Evolutionary conservation across 1,139 yeast genomes (phyloP), one percentile per base, ranked within the genome.

Genomic region (Hemisphaericaspora xylanilytica): DNA sequence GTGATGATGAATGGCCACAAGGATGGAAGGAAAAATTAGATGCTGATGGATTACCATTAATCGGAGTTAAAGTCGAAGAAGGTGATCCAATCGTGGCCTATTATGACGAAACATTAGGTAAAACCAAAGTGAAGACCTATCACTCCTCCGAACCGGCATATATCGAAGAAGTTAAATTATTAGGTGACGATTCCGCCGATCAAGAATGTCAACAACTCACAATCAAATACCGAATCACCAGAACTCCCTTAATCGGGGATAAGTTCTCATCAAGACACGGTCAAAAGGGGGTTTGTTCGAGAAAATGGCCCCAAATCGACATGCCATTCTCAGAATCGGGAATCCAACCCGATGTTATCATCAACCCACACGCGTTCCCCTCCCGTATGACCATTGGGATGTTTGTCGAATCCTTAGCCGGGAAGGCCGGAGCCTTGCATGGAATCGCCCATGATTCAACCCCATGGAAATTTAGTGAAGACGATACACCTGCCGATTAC

Each of bases 321-420:
- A 83, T 92, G 96, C 99, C 99, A 44, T 92, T 92, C 68, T 80
- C 89, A 48, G 98, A 92, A 67, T 72, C 85, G 27, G 98, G 98
- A 56, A 90, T 92, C 47, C 96, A 87, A 62, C 98, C 98, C 1
- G 98, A 92, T 67, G 87, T 92, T 51, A 92, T 92, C 57, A 92
- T 92, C 57, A 92, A 92, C 61, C 98, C 98, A 3, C 98, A 92
- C 62, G 98, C 97, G 50, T 92, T 92, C 90, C 98, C 98, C 51
- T 90, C 97, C 39, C 95, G 98, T 75, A 92, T 92, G 99, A 92
- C 99, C 17, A 92, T 92, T 65, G 99, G 98, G 71, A 92, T 92
- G 98, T 92, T 92, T 69, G 97, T 92, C 36, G 99, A 92, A 67
- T 85, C 95, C 42, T 70, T 92, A 46, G 98, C 98, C 12, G 98